Evolutionary conservation across 768 basidiomycete genomes (phyloP).

Genomic region (Chalciporus pseudorubinellus): DNA sequence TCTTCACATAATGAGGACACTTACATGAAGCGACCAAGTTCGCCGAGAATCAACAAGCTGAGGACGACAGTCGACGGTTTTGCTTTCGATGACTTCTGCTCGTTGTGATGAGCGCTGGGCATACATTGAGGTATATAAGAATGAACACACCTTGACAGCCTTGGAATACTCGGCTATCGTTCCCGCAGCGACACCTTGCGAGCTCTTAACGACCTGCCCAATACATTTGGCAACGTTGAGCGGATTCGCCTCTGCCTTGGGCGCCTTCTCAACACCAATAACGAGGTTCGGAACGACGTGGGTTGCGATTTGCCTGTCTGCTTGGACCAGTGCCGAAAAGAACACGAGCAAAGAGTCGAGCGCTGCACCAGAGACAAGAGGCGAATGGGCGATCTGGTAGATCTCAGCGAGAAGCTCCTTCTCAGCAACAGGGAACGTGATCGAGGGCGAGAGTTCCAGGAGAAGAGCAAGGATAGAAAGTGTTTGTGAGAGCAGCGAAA

Average conservation of each 20-base stretch:
- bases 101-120: conserved; percentile 1
- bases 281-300: conserved; percentile 79
- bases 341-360: conserved; percentile 83
- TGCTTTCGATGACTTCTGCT: conserved; percentile 55
- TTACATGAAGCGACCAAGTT: conserved; percentile 89
- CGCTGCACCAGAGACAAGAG: conserved; percentile 70
- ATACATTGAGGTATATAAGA: not conserved
- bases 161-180: conserved; percentile 85
- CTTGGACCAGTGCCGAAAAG: conserved; percentile 77
- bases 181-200: conserved; percentile 71
- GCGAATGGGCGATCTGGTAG: conserved; percentile 74
- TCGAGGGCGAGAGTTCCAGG: conserved; percentile 60
- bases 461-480: conserved; percentile 65
- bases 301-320: conserved; percentile 79
- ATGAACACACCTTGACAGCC: conserved; percentile 59
- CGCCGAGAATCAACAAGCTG: conserved; percentile 86
- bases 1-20: not conserved
- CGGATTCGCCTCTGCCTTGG: conserved; percentile 52
- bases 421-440: conserved; percentile 77
- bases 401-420: conserved; percentile 60
- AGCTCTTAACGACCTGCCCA: conserved; percentile 73
- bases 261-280: conserved; percentile 60
- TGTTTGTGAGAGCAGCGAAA: conserved; percentile 73
- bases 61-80: conserved; percentile 70
- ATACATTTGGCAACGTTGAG: conserved; percentile 83